Base-by-base conservation (phyloP, 2,329 filamentous ascomycete genomes). In the Arthroderma sp. region DNA sequence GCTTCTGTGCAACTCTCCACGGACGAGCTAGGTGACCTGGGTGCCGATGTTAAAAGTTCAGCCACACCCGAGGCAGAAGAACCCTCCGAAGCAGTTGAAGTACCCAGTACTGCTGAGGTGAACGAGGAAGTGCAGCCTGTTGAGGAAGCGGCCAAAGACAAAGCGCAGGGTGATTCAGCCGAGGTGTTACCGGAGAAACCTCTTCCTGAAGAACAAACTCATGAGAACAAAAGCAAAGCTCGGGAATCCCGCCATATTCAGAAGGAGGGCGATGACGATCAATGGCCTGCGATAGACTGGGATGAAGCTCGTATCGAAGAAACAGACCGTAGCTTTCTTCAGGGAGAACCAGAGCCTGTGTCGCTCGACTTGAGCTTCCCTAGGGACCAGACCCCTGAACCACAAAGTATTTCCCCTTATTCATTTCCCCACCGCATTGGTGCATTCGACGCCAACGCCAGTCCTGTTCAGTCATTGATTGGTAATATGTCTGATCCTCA, bases 241-340 rank as follows among this genome's bases (percentile, higher is more conserved):
- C 5, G 40, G 32, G 4, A 36, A 46, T 29, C 9, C 6, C 29
- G 41, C 40, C n/a, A 41, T 41, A 33, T 38, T 22, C 37, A 3
- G 39, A 27, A 10, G 15, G 11, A 45, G 8, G 41, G 52, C 34
- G 54, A 57, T 11, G 58, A 62, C n/a, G 59, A 64, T 22, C 54
- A 52, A 38, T 64, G 59, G 57, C 63, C 63, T 44, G 45, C 53
- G 30, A 65, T 65, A 52, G 61, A 64, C 43, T 65, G 62, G 62
- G 58, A 56, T 11, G 54, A 58, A 42, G 29, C 39, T 6, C 45
- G 49, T 22, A 22, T 22, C 15, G 15, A 22, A 22, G 15, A 22
- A 22, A 22, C 15, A 22, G 15, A 22, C 15, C 15, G 15, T 22
- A 22, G 15, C 15, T 22, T 22, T 22, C 15, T 22, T 3, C 2